phyloP scores from a whole-genome alignment of 2,329 filamentous ascomycete species.

The Pseudogymnoascus sp. region DNA sequence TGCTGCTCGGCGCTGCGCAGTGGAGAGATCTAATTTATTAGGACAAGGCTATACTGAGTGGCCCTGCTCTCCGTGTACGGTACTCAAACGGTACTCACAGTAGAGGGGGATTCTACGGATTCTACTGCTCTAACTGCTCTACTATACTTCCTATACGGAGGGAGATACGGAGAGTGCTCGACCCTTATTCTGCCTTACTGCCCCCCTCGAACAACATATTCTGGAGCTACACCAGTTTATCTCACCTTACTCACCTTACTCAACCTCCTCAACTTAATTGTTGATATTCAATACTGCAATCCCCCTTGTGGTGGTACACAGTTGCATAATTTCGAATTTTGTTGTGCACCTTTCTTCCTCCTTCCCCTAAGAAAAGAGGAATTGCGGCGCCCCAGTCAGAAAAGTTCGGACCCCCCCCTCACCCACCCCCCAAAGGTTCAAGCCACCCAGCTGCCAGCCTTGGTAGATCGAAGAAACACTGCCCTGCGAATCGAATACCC shows the following conservation, averaged over 20 bases:
- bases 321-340: neutral
- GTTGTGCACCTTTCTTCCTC: neutral
- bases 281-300: neutral
- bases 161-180: neutral
- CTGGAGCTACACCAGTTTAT: neutral
- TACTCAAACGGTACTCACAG: neutral
- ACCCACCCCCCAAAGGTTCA: neutral
- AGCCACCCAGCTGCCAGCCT: neutral
- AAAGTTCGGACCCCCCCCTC: neutral
- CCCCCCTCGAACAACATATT: neutral
- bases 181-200: neutral
- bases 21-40: neutral
- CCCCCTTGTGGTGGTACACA: neutral
- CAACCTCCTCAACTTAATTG: neutral
- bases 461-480: neutral
- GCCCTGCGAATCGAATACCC: slow-evolving; percentile 1
- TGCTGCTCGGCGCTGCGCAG: neutral
- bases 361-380: neutral
- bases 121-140: no score
- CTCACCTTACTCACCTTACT: neutral
- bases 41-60: neutral
- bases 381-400: neutral
- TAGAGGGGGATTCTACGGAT: neutral
- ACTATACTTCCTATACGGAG: neutral
- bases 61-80: neutral